These are phyloP conservation scores for Xerocomus potaroensis DNA, from an alignment of 768 basidiomycete species.

Conservation along the genomic window DNA sequence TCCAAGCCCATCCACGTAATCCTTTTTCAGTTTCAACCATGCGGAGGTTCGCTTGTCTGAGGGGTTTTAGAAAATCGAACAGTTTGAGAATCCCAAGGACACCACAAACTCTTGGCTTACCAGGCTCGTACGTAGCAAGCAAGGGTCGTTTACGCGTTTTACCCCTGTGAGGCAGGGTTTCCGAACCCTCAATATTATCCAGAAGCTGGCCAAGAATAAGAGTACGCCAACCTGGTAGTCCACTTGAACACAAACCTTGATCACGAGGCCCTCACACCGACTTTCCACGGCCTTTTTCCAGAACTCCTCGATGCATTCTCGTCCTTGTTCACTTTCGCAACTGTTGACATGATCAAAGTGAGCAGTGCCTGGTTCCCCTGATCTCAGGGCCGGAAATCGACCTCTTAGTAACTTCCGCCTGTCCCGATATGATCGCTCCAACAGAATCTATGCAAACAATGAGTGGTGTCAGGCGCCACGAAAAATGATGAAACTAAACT, in stretches of 20 bases:
- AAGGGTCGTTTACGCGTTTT: constrained; percentile 57
- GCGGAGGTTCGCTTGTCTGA: constrained; percentile 78
- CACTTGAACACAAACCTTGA: constrained; percentile 53
- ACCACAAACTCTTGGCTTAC: constrained; percentile 29
- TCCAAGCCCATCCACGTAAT: constrained; percentile 79
- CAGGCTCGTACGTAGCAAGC: constrained; percentile 82
- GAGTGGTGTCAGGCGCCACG: not conserved
- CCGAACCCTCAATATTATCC: constrained; percentile 46
- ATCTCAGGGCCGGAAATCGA: constrained; percentile 51
- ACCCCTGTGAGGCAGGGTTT: constrained; percentile 33
- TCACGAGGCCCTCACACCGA: constrained; percentile 90
- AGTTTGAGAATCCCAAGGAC: not conserved
- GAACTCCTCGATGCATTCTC: constrained; percentile 65
- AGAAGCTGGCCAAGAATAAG: constrained; percentile 47
- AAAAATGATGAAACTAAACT: constrained; percentile 19
- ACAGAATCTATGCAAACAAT: constrained; percentile 48
- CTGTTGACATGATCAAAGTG: constrained; percentile 72
- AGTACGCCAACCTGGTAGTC: not conserved
- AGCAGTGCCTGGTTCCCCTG: constrained; percentile 46
- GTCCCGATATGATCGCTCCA: constrained; percentile 64
- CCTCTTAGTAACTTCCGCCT: constrained; percentile 62
- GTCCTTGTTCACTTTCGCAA: constrained; percentile 59
- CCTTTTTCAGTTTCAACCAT: constrained; percentile 92
- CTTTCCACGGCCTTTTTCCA: constrained; percentile 72
- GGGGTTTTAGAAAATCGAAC: not conserved